These are phyloP conservation scores for Carpinus fangiana DNA, from an alignment of 306 rosid species.

Conservation along the genomic window DNA sequence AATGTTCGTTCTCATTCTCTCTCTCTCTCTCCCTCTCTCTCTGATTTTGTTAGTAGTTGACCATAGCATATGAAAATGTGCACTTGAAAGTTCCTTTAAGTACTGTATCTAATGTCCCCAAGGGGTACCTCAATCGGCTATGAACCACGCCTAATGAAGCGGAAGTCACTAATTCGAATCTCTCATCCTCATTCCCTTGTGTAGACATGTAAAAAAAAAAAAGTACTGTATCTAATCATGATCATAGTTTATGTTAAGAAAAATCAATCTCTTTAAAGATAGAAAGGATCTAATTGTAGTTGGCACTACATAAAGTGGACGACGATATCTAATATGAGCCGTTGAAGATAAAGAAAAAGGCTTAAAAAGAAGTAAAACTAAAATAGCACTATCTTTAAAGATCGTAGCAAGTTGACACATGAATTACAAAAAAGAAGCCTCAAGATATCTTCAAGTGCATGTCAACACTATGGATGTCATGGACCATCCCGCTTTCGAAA, in stretches of 20 bases:
- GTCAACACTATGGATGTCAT: conserved; percentile 34
- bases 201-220: too few relatives aligned
- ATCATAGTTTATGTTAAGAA: conserved; percentile 6
- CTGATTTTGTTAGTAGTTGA: too few relatives aligned
- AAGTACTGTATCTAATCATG: neutral
- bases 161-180: too few relatives aligned
- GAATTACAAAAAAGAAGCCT: conserved; percentile 2
- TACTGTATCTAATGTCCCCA: too few relatives aligned
- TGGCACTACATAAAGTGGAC: conserved; percentile 34
- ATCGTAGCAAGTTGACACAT: neutral
- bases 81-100: neutral
- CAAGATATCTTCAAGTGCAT: neutral
- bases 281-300: conserved; percentile 13
- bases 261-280: conserved; percentile 12
- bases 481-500: conserved; percentile 24
- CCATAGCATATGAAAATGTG: too few relatives aligned
- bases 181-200: too few relatives aligned
- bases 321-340: conserved; percentile 34
- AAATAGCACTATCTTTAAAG: conserved; percentile 21
- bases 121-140: too few relatives aligned
- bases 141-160: too few relatives aligned
- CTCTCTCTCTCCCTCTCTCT: too few relatives aligned
- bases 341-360: conserved; percentile 34
- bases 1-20: too few relatives aligned
- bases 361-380: conserved; percentile 27